These are phyloP conservation scores for Lasiosphaeriaceae sp. DNA, from an alignment of 495 filamentous ascomycete genomes.

Conservation along the genomic window DNA sequence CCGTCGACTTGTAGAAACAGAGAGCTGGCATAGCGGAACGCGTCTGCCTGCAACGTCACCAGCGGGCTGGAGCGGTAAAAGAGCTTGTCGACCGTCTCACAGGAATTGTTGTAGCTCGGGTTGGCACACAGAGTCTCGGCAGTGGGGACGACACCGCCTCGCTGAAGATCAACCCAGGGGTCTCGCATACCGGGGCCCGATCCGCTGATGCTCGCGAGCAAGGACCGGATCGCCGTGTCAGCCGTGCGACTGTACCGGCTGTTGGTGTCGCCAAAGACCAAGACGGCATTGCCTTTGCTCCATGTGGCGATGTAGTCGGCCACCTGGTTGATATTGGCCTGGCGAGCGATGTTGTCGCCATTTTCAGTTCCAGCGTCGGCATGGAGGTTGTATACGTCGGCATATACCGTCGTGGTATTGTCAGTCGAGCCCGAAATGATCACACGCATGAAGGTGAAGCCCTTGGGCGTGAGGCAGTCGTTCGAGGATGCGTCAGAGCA, in stretches of 20 bases:
- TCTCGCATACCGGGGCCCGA: slow-evolving; percentile 37
- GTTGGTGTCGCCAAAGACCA: slow-evolving; percentile 60
- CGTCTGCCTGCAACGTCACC: slow-evolving; percentile 37
- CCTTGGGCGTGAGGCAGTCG: slow-evolving; percentile 64
- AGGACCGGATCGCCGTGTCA: slow-evolving; percentile 42
- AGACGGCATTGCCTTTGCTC: slow-evolving; percentile 53
- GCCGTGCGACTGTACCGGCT: slow-evolving; percentile 50
- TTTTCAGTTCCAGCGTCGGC: slow-evolving; percentile 54
- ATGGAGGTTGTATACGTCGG: slow-evolving; percentile 61
- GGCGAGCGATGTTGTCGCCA: slow-evolving; percentile 47
- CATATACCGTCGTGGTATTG: slow-evolving; percentile 33
- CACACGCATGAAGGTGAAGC: slow-evolving; percentile 58
- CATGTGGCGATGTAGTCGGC: slow-evolving; percentile 48
- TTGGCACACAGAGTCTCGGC: slow-evolving; percentile 46
- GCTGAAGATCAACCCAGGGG: slow-evolving; percentile 49
- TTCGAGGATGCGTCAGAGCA: slow-evolving; percentile 50
- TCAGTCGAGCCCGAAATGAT: slow-evolving; percentile 10
- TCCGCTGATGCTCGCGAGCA: slow-evolving; percentile 39
- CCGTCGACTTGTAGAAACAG: slow-evolving; percentile 52
- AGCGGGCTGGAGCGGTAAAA: slow-evolving; percentile 51
- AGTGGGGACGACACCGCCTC: slow-evolving; percentile 41
- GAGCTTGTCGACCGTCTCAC: slow-evolving; percentile 63
- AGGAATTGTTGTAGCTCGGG: slow-evolving; percentile 43
- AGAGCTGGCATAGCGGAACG: slow-evolving; percentile 46
- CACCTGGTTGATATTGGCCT: slow-evolving; percentile 53